Percentiles rank a stretch among this genome's conserved stretches.
phyloP scores from a whole-genome alignment of 1,284 basidiomycete genomes.

The Kalmanozyma brasiliensis region DNA sequence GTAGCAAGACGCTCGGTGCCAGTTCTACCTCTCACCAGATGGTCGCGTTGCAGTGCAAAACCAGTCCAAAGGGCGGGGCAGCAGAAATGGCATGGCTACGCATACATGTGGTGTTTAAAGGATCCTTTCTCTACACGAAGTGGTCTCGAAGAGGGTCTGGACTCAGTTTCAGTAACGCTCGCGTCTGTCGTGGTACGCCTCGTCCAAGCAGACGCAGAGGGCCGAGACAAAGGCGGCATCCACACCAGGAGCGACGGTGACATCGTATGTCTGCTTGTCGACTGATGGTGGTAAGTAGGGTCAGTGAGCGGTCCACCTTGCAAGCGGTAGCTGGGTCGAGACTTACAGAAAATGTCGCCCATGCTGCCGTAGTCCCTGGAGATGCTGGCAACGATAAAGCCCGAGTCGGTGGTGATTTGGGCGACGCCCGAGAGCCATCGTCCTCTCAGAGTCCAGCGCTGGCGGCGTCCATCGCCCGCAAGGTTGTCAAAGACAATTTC shows the following conservation, averaged over 20 bases:
- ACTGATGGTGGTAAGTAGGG: slow-evolving; percentile 18
- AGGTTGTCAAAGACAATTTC: slow-evolving; percentile 35
- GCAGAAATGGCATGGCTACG: too few species aligned
- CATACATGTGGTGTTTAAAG: too few species aligned
- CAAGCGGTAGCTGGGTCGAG: too few species aligned
- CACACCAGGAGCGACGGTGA: slow-evolving; percentile 69
- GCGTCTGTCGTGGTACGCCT: too few species aligned
- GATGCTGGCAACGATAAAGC: slow-evolving; percentile 40
- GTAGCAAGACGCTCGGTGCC: too few species aligned
- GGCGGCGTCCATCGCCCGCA: slow-evolving; percentile 19
- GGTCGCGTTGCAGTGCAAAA: too few species aligned
- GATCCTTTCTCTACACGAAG: too few species aligned
- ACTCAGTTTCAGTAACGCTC: too few species aligned
- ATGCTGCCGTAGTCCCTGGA: slow-evolving; percentile 26
- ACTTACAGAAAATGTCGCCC: slow-evolving; percentile 42
- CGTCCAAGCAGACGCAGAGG: slow-evolving; percentile 66
- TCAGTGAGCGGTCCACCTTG: too few species aligned
- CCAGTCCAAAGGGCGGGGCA: too few species aligned
- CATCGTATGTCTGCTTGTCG: slow-evolving; percentile 61
- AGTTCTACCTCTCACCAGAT: too few species aligned
- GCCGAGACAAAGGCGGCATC: slow-evolving; percentile 70
- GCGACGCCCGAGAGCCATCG: slow-evolving; percentile 23
- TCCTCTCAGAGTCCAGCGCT: slow-evolving; percentile 28
- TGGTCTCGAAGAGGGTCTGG: too few species aligned
- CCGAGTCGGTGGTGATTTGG: slow-evolving; percentile 36